Percentiles rank a stretch among this genome's conserved stretches.
Evolutionary conservation across 2,329 filamentous ascomycete genomes (phyloP).

Genomic region (Zymoseptoria tritici): DNA sequence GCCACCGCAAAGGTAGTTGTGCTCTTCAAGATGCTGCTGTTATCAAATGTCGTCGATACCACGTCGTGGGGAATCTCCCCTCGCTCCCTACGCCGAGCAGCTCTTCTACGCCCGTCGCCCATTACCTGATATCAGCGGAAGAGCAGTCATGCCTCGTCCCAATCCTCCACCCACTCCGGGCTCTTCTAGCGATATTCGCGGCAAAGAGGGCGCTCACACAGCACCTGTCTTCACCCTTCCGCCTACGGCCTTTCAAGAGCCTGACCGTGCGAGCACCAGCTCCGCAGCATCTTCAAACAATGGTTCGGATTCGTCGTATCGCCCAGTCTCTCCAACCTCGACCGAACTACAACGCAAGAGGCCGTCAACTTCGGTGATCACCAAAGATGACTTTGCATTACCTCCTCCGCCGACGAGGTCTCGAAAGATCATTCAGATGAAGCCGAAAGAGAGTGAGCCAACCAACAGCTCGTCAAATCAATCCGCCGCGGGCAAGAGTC

Average conservation of each 20-base stretch:
- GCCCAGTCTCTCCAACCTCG: slow-evolving; percentile 39
- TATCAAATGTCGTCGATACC: neutral
- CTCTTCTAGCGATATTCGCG: slow-evolving; percentile 71
- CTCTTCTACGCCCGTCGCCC: slow-evolving; percentile 23
- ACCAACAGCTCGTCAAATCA: slow-evolving; percentile 3
- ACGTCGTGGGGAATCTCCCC: slow-evolving; percentile 5
- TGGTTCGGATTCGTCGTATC: slow-evolving; percentile 47
- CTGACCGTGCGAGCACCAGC: slow-evolving; percentile 40
- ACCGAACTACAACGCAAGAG: slow-evolving; percentile 19
- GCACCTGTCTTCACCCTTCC: slow-evolving; percentile 69
- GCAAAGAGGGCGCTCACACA: slow-evolving; percentile 55
- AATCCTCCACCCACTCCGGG: slow-evolving; percentile 67
- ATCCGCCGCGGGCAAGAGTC: slow-evolving; percentile 13
- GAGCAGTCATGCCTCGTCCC: slow-evolving; percentile 54
- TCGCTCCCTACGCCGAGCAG: slow-evolving; percentile 23
- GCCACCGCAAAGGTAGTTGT: neutral
- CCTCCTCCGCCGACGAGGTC: slow-evolving; percentile 87
- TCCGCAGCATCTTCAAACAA: slow-evolving; percentile 42
- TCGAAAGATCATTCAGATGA: slow-evolving; percentile 98
- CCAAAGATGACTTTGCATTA: slow-evolving; percentile 64
- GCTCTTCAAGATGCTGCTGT: neutral
- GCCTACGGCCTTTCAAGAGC: slow-evolving; percentile 57
- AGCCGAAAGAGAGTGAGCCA: slow-evolving; percentile 46
- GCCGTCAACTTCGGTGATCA: slow-evolving; percentile 16
- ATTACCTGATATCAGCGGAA: slow-evolving; percentile 4